Percentiles rank a stretch among this genome's conserved stretches.
These are phyloP conservation scores for Penicillium angulare DNA, from an alignment of 495 filamentous ascomycete species.

Conservation along the genomic window DNA sequence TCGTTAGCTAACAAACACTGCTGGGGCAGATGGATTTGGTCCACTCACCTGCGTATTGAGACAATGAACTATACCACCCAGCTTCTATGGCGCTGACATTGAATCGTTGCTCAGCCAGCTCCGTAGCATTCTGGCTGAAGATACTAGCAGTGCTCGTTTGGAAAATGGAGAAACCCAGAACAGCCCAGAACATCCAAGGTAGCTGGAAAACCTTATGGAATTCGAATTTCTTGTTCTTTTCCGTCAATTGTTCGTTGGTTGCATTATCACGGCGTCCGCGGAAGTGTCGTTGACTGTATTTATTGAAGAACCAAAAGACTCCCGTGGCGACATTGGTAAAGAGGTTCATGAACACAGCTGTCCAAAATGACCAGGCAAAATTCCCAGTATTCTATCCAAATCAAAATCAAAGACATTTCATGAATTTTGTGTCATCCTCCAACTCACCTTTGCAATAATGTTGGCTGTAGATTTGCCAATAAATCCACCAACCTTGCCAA, in stretches of 20 bases:
- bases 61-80: conserved; percentile 44
- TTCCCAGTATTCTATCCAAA: conserved; percentile 36
- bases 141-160: conserved; percentile 39
- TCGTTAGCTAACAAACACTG: not conserved
- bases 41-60: conserved; percentile 40
- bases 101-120: conserved; percentile 44
- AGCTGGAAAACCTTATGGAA: conserved; percentile 40
- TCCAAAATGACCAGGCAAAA: conserved; percentile 48
- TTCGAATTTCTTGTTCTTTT: conserved; percentile 48
- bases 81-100: conserved; percentile 38
- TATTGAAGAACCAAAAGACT: conserved; percentile 42
- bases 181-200: conserved; percentile 44
- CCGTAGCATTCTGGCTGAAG: conserved; percentile 45
- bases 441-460: conserved; percentile 31
- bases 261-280: conserved; percentile 33
- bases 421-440: not conserved
- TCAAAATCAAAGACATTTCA: not conserved
- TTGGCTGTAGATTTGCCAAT: conserved; percentile 39
- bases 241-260: conserved; percentile 39
- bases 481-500: conserved; percentile 42
- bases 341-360: conserved; percentile 47
- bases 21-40: not conserved
- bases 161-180: conserved; percentile 43
- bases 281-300: conserved; percentile 34
- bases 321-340: conserved; percentile 42